Conservation (phyloP, 129 eudicot species). For the Arctium minus region DNA sequence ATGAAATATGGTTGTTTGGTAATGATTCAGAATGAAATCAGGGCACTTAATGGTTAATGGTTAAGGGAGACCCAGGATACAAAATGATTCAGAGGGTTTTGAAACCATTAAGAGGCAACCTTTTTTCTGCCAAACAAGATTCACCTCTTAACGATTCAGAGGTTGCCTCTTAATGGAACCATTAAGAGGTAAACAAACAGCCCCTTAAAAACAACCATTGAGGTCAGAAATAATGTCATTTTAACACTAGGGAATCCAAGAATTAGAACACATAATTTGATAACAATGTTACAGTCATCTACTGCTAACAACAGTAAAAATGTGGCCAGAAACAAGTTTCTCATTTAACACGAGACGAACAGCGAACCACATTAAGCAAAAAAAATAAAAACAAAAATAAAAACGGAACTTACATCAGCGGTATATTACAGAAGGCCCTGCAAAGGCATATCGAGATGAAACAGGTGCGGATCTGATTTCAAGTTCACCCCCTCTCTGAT, state of each 20-base stretch:
- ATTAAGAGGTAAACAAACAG: too few species aligned
- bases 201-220: too few species aligned
- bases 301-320: constrained; percentile 6
- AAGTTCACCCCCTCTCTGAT: constrained; percentile 14
- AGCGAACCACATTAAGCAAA: constrained; percentile 11
- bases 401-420: constrained; percentile 25
- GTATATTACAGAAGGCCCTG: constrained; percentile 41
- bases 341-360: not conserved
- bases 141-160: too few species aligned
- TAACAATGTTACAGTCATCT: not conserved
- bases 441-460: constrained; percentile 53
- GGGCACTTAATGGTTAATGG: too few species aligned
- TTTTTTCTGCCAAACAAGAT: too few species aligned
- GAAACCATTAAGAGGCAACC: too few species aligned
- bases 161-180: too few species aligned
- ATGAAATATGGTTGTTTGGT: too few species aligned
- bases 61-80: too few species aligned
- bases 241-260: not conserved
- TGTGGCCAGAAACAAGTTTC: not conserved
- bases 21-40: too few species aligned
- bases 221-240: not conserved
- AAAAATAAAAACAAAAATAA: not conserved
- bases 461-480: constrained; percentile 30
- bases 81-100: too few species aligned
- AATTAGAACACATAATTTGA: not conserved